These are phyloP conservation scores for Gossypium australe DNA, from an alignment of 345 rosid genomes.

Conservation along the genomic window DNA sequence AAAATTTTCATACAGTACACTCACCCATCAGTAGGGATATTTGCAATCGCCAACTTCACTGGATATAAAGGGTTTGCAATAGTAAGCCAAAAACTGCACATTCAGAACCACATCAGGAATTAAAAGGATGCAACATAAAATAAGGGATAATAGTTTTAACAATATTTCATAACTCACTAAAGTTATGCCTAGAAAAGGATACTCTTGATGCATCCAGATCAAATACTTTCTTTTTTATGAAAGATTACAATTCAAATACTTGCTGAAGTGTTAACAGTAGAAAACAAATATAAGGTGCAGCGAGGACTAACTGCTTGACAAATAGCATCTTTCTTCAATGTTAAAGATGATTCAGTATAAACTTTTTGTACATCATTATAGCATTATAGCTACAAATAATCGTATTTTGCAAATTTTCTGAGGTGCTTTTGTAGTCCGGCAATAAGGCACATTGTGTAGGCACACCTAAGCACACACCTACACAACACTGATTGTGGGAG, in stretches of 20 bases:
- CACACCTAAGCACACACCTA: too few species aligned
- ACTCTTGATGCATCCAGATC: background rate
- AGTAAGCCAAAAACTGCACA: conserved; percentile 75
- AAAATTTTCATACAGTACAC: conserved; percentile 17
- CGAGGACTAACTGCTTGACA: background rate
- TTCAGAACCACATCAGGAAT: conserved; percentile 4
- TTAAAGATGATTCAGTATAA: background rate
- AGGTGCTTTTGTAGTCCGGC: background rate
- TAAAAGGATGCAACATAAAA: background rate
- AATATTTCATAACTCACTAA: background rate
- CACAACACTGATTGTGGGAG: background rate
- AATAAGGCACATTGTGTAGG: background rate
- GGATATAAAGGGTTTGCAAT: conserved; percentile 63
- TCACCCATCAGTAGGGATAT: conserved; percentile 75
- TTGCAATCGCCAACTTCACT: conserved; percentile 49
- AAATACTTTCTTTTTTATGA: background rate
- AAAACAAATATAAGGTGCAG: conserved; percentile 26
- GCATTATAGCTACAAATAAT: background rate
- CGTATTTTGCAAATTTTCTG: background rate
- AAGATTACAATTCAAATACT: background rate
- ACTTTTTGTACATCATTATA: background rate
- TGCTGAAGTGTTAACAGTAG: background rate
- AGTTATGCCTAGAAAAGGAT: background rate
- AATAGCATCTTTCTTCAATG: background rate
- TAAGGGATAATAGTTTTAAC: background rate